Evolutionary conservation across 495 filamentous ascomycete species (phyloP).

Genomic region (Podospora bellae-mahoneyi): DNA sequence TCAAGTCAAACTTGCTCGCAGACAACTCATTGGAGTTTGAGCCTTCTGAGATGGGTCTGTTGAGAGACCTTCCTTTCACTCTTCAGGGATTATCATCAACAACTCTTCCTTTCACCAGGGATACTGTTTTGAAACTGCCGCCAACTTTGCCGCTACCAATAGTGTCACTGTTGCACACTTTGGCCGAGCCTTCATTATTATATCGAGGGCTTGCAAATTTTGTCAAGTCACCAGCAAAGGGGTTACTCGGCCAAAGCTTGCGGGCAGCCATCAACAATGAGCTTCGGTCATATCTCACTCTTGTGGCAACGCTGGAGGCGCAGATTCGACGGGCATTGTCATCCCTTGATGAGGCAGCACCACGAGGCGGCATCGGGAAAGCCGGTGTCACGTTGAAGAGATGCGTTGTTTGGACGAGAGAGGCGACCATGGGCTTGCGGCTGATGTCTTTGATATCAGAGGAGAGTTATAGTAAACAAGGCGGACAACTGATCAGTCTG

Average conservation of each 20-base stretch:
- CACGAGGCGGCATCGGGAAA: slow-evolving; percentile 67
- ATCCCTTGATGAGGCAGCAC: slow-evolving; percentile 60
- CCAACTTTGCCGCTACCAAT: slow-evolving; percentile 75
- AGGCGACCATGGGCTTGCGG: slow-evolving; percentile 93
- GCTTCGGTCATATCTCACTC: slow-evolving; percentile 83
- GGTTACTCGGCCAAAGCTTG: slow-evolving; percentile 85
- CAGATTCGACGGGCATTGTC: slow-evolving; percentile 80
- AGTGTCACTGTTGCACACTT: slow-evolving; percentile 78
- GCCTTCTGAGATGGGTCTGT: slow-evolving; percentile 66
- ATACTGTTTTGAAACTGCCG: slow-evolving; percentile 68
- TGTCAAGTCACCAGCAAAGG: slow-evolving; percentile 62
- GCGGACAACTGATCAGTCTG: slow-evolving; percentile 88
- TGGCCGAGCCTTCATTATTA: slow-evolving; percentile 90
- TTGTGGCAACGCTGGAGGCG: slow-evolving; percentile 90
- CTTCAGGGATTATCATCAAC: slow-evolving; percentile 89
- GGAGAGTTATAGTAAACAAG: slow-evolving; percentile 78
- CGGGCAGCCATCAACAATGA: slow-evolving; percentile 85
- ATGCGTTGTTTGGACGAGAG: slow-evolving; percentile 95
- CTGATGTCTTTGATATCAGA: slow-evolving; percentile 93
- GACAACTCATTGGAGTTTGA: slow-evolving; percentile 51
- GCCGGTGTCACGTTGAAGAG: slow-evolving; percentile 93
- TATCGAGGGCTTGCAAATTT: slow-evolving; percentile 77
- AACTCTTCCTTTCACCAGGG: slow-evolving; percentile 68
- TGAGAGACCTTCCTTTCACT: slow-evolving; percentile 90
- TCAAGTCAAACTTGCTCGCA: slow-evolving; percentile 51